Percentiles rank a stretch among this genome's conserved stretches.
Conservation (phyloP, 352 stramenopile species). For the Aphanomyces invadans region DNA sequence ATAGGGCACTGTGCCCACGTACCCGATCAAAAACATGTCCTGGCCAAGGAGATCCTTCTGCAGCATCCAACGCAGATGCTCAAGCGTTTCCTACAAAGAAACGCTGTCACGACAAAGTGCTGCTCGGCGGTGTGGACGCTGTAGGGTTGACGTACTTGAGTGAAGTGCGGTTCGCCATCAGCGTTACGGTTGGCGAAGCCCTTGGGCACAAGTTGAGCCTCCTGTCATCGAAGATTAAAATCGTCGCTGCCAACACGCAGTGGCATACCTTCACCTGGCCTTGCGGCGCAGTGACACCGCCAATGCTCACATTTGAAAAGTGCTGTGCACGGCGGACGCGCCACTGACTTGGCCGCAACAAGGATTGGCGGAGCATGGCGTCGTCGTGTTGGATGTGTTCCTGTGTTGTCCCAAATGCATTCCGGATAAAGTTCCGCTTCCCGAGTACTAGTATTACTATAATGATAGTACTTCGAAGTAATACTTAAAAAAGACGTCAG, state of each 20-base stretch:
- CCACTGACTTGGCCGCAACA: not conserved
- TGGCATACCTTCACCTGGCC: not conserved
- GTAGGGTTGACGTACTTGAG: too few relatives aligned
- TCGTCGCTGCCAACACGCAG: too few relatives aligned
- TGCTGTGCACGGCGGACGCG: not conserved
- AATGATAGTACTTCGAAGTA: not conserved
- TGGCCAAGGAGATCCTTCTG: conserved; percentile 78
- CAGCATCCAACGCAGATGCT: conserved; percentile 79
- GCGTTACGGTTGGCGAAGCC: not conserved
- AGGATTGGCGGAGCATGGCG: not conserved
- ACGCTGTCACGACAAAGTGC: too few relatives aligned
- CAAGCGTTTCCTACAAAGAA: conserved; percentile 53
- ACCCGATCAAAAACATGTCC: conserved; percentile 86
- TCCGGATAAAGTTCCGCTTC: not conserved
- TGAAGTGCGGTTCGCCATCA: not conserved
- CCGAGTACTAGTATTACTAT: not conserved
- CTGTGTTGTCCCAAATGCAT: not conserved
- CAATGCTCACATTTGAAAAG: conserved; percentile 8
- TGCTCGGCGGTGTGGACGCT: too few relatives aligned
- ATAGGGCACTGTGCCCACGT: too few relatives aligned
- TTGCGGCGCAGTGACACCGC: not conserved
- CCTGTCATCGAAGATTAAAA: not conserved
- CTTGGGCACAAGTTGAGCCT: not conserved
- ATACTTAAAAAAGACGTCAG: too few relatives aligned
- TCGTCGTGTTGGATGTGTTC: not conserved